phyloP scores from a whole-genome alignment of 495 filamentous ascomycete genomes.

The Neohortaea acidophila region DNA sequence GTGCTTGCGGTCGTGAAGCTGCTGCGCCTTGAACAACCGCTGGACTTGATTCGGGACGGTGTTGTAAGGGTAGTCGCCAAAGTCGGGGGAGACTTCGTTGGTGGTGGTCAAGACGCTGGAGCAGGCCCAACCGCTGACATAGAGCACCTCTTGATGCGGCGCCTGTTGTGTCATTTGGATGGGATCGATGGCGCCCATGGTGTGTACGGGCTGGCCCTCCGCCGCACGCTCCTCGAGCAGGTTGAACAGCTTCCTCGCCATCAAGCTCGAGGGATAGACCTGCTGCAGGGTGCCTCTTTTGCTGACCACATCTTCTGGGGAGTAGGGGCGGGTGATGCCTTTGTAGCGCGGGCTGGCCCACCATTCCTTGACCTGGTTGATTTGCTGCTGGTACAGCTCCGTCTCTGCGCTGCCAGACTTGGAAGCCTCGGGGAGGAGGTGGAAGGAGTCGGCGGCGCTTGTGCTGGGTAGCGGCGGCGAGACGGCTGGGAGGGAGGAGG shows the following conservation, averaged over 20 bases:
- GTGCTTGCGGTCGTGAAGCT: slow-evolving; percentile 89
- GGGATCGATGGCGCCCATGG: slow-evolving; percentile 94
- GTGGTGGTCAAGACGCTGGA: slow-evolving; percentile 81
- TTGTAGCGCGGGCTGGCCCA: slow-evolving; percentile 69
- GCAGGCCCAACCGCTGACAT: slow-evolving; percentile 94
- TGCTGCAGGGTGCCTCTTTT: slow-evolving; percentile 81
- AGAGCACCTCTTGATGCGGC: slow-evolving; percentile 84
- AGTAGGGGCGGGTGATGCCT: slow-evolving; percentile 84
- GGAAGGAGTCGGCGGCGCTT: slow-evolving; percentile 57
- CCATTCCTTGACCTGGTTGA: slow-evolving; percentile 73
- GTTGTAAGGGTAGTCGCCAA: slow-evolving; percentile 97
- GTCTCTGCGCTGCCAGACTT: slow-evolving; percentile 72
- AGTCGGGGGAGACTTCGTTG: slow-evolving; percentile 92
- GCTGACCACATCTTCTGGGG: slow-evolving; percentile 75
- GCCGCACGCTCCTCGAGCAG: slow-evolving; percentile 60
- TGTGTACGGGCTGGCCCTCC: slow-evolving; percentile 76
- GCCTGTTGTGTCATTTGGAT: slow-evolving; percentile 99
- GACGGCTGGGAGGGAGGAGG: slow-evolving; percentile 25
- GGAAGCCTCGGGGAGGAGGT: slow-evolving; percentile 54
- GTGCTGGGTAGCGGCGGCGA: slow-evolving; percentile 41
- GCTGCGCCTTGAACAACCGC: slow-evolving; percentile 86
- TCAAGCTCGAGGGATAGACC: slow-evolving; percentile 74
- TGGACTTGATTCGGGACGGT: slow-evolving; percentile 98
- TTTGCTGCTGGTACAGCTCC: slow-evolving; percentile 59
- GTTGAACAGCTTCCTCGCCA: slow-evolving; percentile 89